Evolutionary conservation across 768 basidiomycete genomes (phyloP), one percentile per base, ranked within the genome.

Genomic region (Agaricus blazei): DNA sequence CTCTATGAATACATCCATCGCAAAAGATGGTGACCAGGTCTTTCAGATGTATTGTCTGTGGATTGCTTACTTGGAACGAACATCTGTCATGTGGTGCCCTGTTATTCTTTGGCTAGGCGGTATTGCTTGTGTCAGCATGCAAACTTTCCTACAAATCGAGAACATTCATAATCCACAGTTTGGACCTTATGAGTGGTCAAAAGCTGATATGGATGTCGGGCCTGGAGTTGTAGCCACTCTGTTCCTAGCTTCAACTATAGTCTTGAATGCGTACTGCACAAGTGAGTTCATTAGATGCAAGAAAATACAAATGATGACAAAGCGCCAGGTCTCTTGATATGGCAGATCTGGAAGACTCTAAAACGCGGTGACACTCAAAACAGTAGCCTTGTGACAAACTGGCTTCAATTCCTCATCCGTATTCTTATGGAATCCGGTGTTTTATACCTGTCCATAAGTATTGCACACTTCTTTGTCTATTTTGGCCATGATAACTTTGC

Each of bases 221-320:
- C 56, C 56, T 24, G 51, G 56, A 15, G 47, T 55, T 42, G 48
- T 56, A 38, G 34, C 47, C n/a, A 52, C 28, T 6, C 48, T 43
- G 11, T 59, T 57, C 46, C 56, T 49, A 55, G 58, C 28, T 2
- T 56, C 34, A n/a, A 59, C 55, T 14, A 51, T 51, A 9, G 48
- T 50, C 8, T 15, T 59, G 24, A 59, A 59, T 14, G 36, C 29
- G 15, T 59, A 59, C 29, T 49, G 40, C 8, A 59, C 57, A 8
- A 15, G 58, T 54, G 23, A 12, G n/a, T 26, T 24, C 19, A 14
- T 9, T 23, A 23, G 36, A 14, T 5, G 7, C 8, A 1, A 29
- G 19, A 7, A 19, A 24, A 5, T 42, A 2, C 1, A 15, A 4
- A 11, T 2, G n/a, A 12, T 6, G 19, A 19, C 19, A 19, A 19